phyloP scores from a whole-genome alignment of 768 basidiomycete species.

The Dioszegia aurantiaca region DNA sequence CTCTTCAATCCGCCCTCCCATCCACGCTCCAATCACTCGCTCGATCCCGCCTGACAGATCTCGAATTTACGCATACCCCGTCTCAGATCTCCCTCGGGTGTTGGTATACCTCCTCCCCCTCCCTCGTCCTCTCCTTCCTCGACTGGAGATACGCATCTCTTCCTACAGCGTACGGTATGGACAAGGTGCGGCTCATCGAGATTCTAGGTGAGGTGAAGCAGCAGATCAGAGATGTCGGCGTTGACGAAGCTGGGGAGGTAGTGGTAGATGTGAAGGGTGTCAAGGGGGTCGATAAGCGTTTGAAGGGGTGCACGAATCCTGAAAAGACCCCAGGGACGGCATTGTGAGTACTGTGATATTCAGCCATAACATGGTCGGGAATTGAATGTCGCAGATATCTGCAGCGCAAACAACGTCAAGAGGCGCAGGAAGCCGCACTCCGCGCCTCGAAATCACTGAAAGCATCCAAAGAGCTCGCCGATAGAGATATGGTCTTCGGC shows the following conservation, averaged over 20 bases:
- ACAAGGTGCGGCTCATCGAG: slow-evolving; percentile 24
- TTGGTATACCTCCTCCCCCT: slow-evolving; percentile 64
- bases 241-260: slow-evolving; percentile 74
- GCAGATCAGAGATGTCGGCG: slow-evolving; percentile 58
- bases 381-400: slow-evolving; percentile 41
- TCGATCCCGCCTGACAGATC: slow-evolving; percentile 81
- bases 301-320: slow-evolving; percentile 89
- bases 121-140: slow-evolving; percentile 52
- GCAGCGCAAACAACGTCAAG: slow-evolving; percentile 49
- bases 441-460: slow-evolving; percentile 39
- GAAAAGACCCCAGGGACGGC: slow-evolving; percentile 86
- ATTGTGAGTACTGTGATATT: slow-evolving; percentile 11
- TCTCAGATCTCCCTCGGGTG: slow-evolving; percentile 88
- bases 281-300: slow-evolving; percentile 79
- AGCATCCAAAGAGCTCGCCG: slow-evolving; percentile 24
- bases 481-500: slow-evolving; percentile 45
- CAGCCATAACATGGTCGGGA: neutral
- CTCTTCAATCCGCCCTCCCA: slow-evolving; percentile 64
- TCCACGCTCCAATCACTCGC: slow-evolving; percentile 66
- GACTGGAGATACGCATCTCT: slow-evolving; percentile 22
- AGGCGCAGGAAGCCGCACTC: slow-evolving; percentile 40
- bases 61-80: slow-evolving; percentile 85
- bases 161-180: slow-evolving; percentile 27
- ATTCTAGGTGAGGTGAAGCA: slow-evolving; percentile 60
- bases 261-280: slow-evolving; percentile 78